phyloP scores from a whole-genome alignment of 768 basidiomycete genomes.

The Boletus speciosus region DNA sequence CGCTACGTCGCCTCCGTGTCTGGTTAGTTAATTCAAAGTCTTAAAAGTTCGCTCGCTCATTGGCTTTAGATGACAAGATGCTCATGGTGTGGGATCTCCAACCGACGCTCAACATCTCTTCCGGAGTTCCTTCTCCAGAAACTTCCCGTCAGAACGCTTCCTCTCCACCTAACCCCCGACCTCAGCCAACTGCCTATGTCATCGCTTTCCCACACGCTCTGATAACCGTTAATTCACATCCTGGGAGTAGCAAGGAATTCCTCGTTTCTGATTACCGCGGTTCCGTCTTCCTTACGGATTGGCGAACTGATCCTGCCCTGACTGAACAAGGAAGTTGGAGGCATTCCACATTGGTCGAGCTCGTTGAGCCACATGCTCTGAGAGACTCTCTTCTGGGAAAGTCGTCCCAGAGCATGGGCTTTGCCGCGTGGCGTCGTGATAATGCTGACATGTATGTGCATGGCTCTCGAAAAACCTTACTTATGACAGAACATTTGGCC shows the following conservation, averaged over 20 bases:
- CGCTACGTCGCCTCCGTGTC: constrained; percentile 81
- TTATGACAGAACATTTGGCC: not conserved
- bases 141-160: constrained; percentile 28
- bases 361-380: constrained; percentile 66
- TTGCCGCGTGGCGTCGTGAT: constrained; percentile 68
- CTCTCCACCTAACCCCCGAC: constrained; percentile 36
- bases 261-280: constrained; percentile 74
- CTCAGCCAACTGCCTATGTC: constrained; percentile 75
- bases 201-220: constrained; percentile 74
- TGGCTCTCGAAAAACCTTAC: not conserved
- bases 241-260: constrained; percentile 72
- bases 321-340: constrained; percentile 53
- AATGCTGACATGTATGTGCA: constrained; percentile 66
- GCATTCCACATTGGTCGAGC: constrained; percentile 63
- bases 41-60: constrained; percentile 1
- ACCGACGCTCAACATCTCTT: constrained; percentile 47
- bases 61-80: constrained; percentile 66
- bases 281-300: constrained; percentile 75
- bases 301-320: constrained; percentile 67
- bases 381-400: constrained; percentile 48
- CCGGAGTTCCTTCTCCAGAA: constrained; percentile 34
- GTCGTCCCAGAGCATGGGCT: constrained; percentile 48
- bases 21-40: constrained; percentile 38
- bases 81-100: constrained; percentile 86
- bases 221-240: constrained; percentile 64